Conservation (phyloP, 2,329 filamentous ascomycete genomes). For the Trichoderma pleuroti region DNA sequence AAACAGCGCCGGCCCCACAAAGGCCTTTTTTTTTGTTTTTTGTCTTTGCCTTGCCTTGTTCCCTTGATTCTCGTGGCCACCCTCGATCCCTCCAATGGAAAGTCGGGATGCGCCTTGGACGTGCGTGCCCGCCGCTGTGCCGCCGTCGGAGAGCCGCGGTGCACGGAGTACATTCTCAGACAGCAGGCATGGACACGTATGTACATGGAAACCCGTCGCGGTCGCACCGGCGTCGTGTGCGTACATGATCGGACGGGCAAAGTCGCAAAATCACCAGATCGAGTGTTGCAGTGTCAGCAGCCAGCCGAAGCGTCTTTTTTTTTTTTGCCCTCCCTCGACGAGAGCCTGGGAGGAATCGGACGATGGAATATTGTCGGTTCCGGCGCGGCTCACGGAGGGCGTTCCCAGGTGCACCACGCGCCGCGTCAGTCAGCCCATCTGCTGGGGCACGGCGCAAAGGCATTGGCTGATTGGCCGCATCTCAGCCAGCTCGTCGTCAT, state of each 20-base stretch:
- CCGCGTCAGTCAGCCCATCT: constrained; percentile 19
- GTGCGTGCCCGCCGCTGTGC: constrained; percentile 8
- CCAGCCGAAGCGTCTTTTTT: neutral
- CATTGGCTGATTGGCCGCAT: constrained; percentile 14
- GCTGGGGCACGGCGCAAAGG: neutral
- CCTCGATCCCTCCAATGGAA: neutral
- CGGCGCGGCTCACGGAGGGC: constrained; percentile 13
- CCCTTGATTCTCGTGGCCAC: neutral
- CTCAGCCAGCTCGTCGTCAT: neutral
- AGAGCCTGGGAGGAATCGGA: neutral
- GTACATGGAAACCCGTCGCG: neutral
- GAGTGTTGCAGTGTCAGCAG: constrained; percentile 4
- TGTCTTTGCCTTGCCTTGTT: neutral
- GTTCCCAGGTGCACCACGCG: constrained; percentile 1
- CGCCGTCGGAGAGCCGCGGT: neutral
- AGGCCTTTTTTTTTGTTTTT: no score
- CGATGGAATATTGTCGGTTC: constrained; percentile 13
- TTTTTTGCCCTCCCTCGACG: neutral
- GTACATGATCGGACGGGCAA: constrained; percentile 13
- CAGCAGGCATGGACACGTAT: neutral
- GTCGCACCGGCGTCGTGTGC: constrained; percentile 3
- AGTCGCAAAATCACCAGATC: constrained; percentile 13
- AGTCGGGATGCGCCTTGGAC: neutral
- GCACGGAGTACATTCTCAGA: neutral
- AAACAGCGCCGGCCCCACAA: constrained; percentile 3